phyloP scores from a whole-genome alignment of 2,329 filamentous ascomycete species.

The Xylaria hypoxylon region DNA sequence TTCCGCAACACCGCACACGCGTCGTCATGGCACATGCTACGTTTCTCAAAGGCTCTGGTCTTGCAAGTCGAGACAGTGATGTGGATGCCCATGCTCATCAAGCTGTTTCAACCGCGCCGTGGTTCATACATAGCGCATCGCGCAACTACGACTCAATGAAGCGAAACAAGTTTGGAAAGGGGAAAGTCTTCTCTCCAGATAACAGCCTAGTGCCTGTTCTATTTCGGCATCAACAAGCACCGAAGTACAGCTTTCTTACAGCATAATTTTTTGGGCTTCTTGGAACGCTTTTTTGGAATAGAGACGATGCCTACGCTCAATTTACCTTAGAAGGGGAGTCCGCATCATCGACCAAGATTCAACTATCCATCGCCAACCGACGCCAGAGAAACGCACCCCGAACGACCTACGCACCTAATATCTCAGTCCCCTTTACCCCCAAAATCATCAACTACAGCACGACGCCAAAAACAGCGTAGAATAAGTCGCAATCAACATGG shows the following conservation, averaged over 20 bases:
- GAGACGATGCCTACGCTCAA: conserved; percentile 58
- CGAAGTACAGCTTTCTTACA: conserved; percentile 45
- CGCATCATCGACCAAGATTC: conserved; percentile 54
- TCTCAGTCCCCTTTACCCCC: conserved; percentile 49
- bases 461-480: conserved; percentile 52
- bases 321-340: conserved; percentile 59
- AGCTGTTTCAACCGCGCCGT: conserved; percentile 10
- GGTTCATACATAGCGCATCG: neutral
- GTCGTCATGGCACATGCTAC: conserved; percentile 8
- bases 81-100: neutral
- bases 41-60: neutral
- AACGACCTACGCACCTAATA: conserved; percentile 50
- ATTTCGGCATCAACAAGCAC: conserved; percentile 38
- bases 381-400: conserved; percentile 43
- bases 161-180: neutral
- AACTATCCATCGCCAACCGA: conserved; percentile 45
- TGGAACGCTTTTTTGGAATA: conserved; percentile 53
- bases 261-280: conserved; percentile 49
- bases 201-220: conserved; percentile 26
- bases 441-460: conserved; percentile 48
- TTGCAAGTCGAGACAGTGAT: conserved; percentile 3
- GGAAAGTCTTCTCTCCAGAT: conserved; percentile 37
- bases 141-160: conserved; percentile 19
- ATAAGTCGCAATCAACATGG: conserved; percentile 52
- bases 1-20: conserved; percentile 6